phyloP scores from a whole-genome alignment of 2,329 filamentous ascomycete species.

The Aspergillus alliaceus region DNA sequence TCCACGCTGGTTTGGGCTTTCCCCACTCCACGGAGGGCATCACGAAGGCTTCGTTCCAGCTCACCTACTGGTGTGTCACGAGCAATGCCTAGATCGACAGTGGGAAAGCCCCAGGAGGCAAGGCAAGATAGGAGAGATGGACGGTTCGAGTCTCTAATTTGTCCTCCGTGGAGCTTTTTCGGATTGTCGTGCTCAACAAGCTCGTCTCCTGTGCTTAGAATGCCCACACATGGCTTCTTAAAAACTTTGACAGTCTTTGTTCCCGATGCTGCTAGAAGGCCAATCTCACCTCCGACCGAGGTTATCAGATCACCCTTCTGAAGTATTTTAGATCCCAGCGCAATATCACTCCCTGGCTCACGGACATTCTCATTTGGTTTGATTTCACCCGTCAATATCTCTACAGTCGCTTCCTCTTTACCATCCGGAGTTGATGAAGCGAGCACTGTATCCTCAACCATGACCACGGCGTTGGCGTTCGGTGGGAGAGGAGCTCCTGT shows the following conservation, averaged over 20 bases:
- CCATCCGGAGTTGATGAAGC: conserved; percentile 74
- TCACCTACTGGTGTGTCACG: conserved; percentile 57
- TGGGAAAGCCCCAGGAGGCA: conserved; percentile 71
- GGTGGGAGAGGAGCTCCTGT: conserved; percentile 89
- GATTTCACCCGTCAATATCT: conserved; percentile 77
- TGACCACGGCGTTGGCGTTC: conserved; percentile 87
- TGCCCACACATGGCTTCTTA: conserved; percentile 74
- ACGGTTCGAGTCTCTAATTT: conserved; percentile 92
- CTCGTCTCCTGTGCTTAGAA: conserved; percentile 93
- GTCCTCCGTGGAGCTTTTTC: conserved; percentile 67
- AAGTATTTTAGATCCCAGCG: conserved; percentile 68
- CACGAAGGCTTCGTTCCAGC: conserved; percentile 75
- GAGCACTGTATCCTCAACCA: conserved; percentile 91
- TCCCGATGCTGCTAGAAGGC: conserved; percentile 82
- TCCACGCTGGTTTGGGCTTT: conserved; percentile 58
- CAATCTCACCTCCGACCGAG: conserved; percentile 84
- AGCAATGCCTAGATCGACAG: conserved; percentile 83
- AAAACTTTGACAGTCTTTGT: conserved; percentile 70
- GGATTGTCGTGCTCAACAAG: conserved; percentile 71
- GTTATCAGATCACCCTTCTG: conserved; percentile 79
- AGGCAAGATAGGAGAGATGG: conserved; percentile 81
- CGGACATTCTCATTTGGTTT: conserved; percentile 82
- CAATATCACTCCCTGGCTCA: conserved; percentile 85
- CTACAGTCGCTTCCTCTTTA: conserved; percentile 80
- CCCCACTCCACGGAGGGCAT: conserved; percentile 61